Base-by-base conservation (phyloP, 192 early-diverging fungal species). In the Backusella australiensis region DNA sequence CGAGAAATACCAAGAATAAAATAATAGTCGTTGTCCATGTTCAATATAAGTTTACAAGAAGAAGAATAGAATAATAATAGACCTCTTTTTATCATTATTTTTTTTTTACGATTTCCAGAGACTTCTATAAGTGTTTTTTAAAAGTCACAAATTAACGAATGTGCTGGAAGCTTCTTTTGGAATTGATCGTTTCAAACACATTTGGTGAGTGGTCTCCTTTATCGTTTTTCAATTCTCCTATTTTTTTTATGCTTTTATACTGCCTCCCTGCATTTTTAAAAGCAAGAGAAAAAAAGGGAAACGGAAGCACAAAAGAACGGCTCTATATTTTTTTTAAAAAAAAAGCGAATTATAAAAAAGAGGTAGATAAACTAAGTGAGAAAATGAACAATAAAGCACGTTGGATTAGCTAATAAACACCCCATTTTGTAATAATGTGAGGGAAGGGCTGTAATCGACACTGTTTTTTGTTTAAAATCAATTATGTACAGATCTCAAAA, bases 1-100 rank as follows among this genome's bases (percentile, higher is more conserved):
- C 53, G 38, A 21, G 56, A 34, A 66, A 77, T 36, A 34, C 71
- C 71, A 15, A 78, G 49, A 23, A 34, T 73, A 32, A 23, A n/a
- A 29, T 69, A 78, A 53, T 69, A 79, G n/a, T 77, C 67, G 81
- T 97, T 96, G 34, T 94, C 91, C 91, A 96, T 88, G 1, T 29
- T 74, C 19, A 34, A 17, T 32, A 35, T 34, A 19, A 4, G 26
- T n/a, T 26, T 21, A 26, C 7, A 63, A 63, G 26, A 63, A 32
- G 34, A 35, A 36, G 29, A 34, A 35, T n/a, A 68, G 19, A 35
- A 67, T 68, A n/a, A 68, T 29, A 67, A 67, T 2, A n/a, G 36
- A 63, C 9, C 23, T 6, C 6, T 36, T 69, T 69, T 35, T 38
- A 38, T 26, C 17, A 36, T 15, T 32, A 44, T 34, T 49, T 46